Conservation (phyloP, 140 eudicot genomes). For the Bidens hawaiensis region DNA sequence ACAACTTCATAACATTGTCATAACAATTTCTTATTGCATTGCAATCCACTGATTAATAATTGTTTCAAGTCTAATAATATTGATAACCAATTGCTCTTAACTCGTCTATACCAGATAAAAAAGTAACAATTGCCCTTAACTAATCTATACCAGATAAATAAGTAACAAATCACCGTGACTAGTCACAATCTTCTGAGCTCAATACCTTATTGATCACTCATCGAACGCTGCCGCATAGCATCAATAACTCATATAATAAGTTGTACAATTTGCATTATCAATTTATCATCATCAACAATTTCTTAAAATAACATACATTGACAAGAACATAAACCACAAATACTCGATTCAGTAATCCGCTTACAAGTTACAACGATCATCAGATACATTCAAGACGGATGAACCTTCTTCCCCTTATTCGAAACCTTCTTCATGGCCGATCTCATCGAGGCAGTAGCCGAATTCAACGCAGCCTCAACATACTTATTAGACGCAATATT, state of each 20-base stretch:
- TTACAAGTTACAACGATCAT: conserved; percentile 24
- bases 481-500: conserved; percentile 54
- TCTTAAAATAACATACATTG: conserved; percentile 7
- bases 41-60: no score
- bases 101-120: no score
- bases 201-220: no score
- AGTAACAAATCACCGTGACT: no score
- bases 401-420: conserved; percentile 58
- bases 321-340: not conserved
- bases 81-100: no score
- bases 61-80: no score
- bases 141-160: no score
- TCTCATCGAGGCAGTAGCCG: conserved; percentile 82
- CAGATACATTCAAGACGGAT: conserved; percentile 46
- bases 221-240: no score
- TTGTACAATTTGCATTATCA: conserved; percentile 5
- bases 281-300: conserved; percentile 5
- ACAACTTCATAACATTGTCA: no score
- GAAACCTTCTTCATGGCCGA: conserved; percentile 70
- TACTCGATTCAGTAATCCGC: conserved; percentile 8
- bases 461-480: conserved; percentile 72
- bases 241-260: not conserved
- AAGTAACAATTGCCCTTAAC: no score
- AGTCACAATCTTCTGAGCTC: no score
- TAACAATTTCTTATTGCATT: no score